Evolutionary conservation across 257 asterid genomes (phyloP).

Genomic region (Asclepias syriaca): DNA sequence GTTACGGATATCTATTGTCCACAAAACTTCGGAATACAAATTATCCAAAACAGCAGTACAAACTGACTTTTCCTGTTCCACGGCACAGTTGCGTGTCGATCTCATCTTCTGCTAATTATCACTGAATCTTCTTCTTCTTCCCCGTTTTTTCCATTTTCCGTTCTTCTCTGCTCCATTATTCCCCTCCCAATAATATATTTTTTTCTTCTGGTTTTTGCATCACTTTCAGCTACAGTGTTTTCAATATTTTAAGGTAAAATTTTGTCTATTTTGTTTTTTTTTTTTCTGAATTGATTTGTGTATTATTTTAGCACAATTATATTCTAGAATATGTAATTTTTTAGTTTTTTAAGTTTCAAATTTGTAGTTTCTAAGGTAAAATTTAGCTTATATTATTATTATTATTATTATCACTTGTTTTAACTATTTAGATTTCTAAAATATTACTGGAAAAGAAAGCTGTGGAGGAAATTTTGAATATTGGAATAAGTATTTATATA

Average conservation of each 20-base stretch:
- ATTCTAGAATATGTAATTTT: not conserved
- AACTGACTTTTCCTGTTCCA: slow-evolving; percentile 6
- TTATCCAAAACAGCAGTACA: slow-evolving; percentile 15
- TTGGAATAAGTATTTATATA: not conserved
- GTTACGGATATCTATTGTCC: not conserved
- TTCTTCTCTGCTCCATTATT: no score
- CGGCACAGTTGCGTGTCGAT: not conserved
- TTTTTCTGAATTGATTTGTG: not conserved
- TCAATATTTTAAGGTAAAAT: slow-evolving; percentile 2
- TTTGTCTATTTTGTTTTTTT: not conserved
- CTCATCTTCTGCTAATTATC: not conserved
- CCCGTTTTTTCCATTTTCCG: not conserved
- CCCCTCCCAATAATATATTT: not conserved
- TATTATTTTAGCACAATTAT: not conserved
- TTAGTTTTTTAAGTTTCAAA: not conserved
- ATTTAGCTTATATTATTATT: not conserved
- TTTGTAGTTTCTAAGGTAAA: not conserved
- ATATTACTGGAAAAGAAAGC: no score
- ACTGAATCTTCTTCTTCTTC: not conserved
- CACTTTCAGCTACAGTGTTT: slow-evolving; percentile 1
- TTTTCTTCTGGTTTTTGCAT: not conserved
- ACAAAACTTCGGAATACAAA: not conserved
- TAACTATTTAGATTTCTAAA: no score
- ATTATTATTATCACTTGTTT: no score
- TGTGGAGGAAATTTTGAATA: not conserved